A percentile compares a stretch with the other conserved stretches of the same genome.
Conservation (phyloP, 306 rosid species). For the Trichosanthes truncata region DNA sequence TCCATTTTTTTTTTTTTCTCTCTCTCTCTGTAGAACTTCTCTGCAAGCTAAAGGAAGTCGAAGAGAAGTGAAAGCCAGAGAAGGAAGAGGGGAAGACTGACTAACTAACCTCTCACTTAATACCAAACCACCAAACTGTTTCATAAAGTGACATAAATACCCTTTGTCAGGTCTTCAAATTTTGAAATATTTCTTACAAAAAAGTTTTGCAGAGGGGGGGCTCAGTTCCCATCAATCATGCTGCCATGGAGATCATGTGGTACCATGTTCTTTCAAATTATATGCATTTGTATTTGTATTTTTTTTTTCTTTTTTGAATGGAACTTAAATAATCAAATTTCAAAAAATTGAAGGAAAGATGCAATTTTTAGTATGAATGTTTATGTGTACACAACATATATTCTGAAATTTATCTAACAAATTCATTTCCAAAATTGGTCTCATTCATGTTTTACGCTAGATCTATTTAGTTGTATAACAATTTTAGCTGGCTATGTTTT, state of each 20-base stretch:
- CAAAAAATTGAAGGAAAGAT: background rate
- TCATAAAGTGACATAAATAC: background rate
- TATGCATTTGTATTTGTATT: background rate
- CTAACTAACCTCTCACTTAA: slow-evolving; percentile 13
- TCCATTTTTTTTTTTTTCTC: background rate
- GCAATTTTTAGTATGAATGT: background rate
- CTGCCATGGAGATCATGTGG: slow-evolving; percentile 11
- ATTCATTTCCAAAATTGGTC: background rate
- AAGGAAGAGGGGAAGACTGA: background rate
- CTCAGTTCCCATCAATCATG: slow-evolving; percentile 12
- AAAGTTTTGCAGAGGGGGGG: background rate
- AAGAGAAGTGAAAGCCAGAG: background rate
- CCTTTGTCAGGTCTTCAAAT: background rate
- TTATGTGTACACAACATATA: background rate
- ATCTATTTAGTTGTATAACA: background rate
- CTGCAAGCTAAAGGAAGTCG: background rate
- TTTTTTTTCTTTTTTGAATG: too few relatives aligned
- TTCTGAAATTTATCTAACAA: background rate
- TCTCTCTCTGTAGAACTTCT: background rate
- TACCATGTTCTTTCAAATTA: slow-evolving; percentile 11
- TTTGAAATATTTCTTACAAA: background rate
- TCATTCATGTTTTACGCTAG: background rate
- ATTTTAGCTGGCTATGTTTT: background rate
- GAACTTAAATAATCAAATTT: background rate
- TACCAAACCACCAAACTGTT: slow-evolving; percentile 13